Conservation (phyloP, 768 basidiomycete genomes). For the Cystobasidium tubakii region DNA sequence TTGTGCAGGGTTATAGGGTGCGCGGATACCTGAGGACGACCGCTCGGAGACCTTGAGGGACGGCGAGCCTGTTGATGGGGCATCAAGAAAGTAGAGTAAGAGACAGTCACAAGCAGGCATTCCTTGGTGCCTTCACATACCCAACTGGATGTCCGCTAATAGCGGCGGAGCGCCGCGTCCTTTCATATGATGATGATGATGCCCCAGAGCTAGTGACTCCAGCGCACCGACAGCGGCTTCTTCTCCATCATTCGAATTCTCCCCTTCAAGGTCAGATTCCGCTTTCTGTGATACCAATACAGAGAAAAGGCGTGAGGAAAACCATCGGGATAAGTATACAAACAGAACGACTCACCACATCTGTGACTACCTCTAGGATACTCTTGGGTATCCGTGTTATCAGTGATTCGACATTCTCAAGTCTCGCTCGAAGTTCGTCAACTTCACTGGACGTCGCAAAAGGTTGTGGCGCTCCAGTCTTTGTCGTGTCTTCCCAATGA, state of each 20-base stretch:
- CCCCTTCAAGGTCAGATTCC: conserved; percentile 7
- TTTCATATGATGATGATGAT: conserved; percentile 6
- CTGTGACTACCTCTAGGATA: not conserved
- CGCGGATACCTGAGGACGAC: not conserved
- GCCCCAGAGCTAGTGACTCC: not conserved
- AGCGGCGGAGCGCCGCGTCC: not conserved
- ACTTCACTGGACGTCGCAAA: not conserved
- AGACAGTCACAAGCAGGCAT: not conserved
- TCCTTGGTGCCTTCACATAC: not conserved
- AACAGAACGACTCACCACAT: not conserved
- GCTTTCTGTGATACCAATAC: not conserved
- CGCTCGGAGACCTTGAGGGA: not conserved
- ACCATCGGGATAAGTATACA: too few relatives aligned
- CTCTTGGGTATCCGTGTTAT: conserved; percentile 4
- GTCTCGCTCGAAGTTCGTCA: conserved; percentile 2
- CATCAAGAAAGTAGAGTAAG: not conserved
- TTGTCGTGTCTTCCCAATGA: conserved; percentile 17
- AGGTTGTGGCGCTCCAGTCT: conserved; percentile 17
- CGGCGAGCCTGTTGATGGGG: not conserved
- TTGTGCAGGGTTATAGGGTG: not conserved
- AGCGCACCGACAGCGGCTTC: conserved; percentile 21
- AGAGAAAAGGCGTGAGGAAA: too few relatives aligned
- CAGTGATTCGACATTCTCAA: conserved; percentile 5
- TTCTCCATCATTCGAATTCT: conserved; percentile 5
- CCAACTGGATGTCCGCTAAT: not conserved